Base-by-base conservation (phyloP, 106 monocot species). In the Phalaenopsis equestris region DNA sequence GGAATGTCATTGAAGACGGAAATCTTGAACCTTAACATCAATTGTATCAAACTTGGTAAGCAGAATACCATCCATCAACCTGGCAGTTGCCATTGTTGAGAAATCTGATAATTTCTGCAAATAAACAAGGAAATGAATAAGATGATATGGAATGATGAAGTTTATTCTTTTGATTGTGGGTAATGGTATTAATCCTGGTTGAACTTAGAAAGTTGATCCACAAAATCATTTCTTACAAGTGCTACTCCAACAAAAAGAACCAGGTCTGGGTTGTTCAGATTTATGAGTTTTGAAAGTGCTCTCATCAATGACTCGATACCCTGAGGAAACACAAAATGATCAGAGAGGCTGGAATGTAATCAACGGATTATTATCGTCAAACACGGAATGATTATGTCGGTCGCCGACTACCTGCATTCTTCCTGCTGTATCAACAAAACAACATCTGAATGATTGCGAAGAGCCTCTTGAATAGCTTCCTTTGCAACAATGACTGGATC, bases 191-290 rank as follows among this genome's bases (percentile, higher is more conserved):
- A 56, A 84, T 90, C 98, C 92, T 94, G 98, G 80, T 98, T 86
- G 56, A 98, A 98, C 81, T 98, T 98, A 21, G 94, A 86, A 19
- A 97, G 84, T 79, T 98, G 98, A 88, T 98, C 98, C 41, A 94
- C 91, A 80, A 92, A 94, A 86, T 98, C 98, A 83, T 98, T 98
- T 81, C 98, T 94, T 37, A 94, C 98, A 56, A 98, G 83, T 14
- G 97, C 97, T 80, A 94, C 97, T 72, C 97, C 97, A 83, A 98
- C 97, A 79, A 98, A 98, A 75, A 98, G 90, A 79, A 98, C 94
- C 77, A 98, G 79, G 84, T 98, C 89, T 81, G 97, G 97, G 58
- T 73, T 92, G 79, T 98, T 98, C 11, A 98, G 85, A 87, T 98
- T 98, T 82, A 98, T 98, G 37, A 98, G 97, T 86, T 98, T 98